phyloP scores from a whole-genome alignment of 257 asterid species.

The Parsonsia alboflavescens region DNA sequence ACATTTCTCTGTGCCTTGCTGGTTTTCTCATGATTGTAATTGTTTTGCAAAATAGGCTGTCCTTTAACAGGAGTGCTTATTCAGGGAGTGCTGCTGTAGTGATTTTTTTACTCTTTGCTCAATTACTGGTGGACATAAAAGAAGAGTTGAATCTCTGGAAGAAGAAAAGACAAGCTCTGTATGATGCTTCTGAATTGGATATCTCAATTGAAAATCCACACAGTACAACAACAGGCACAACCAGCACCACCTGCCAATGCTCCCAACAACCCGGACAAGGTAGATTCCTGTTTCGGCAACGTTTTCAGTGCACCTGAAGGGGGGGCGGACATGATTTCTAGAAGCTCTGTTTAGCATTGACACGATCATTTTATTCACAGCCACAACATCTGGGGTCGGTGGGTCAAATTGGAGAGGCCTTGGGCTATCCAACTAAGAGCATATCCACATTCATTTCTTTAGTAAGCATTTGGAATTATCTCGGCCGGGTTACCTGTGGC shows the following conservation, averaged over 20 bases:
- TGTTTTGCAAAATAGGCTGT: conserved; percentile 31
- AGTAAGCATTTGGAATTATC: conserved; percentile 49
- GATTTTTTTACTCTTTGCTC: conserved; percentile 32
- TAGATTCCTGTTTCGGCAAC: conserved; percentile 27
- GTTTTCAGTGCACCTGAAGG: conserved; percentile 36
- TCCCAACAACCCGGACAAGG: conserved; percentile 11
- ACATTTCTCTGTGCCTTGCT: conserved; percentile 37
- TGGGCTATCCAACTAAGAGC: conserved; percentile 37
- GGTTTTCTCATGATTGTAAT: conserved; percentile 47
- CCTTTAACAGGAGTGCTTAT: conserved; percentile 25
- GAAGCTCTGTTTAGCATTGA: conserved; percentile 43
- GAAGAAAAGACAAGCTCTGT: conserved; percentile 4
- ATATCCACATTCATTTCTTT: conserved; percentile 42
- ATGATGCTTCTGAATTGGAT: conserved; percentile 9
- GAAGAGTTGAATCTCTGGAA: conserved; percentile 37
- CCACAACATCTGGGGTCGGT: conserved; percentile 42
- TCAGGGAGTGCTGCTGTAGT: conserved; percentile 34
- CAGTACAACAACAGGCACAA: not conserved
- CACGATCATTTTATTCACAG: conserved; percentile 32
- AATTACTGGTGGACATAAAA: conserved; percentile 26
- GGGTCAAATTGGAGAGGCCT: conserved; percentile 43
- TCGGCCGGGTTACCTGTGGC: conserved; percentile 41
- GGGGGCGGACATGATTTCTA: conserved; percentile 39
- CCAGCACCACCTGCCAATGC: not conserved
- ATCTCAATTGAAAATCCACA: conserved; percentile 15